Evolutionary conservation across 306 rosid genomes (phyloP), one percentile per base, ranked within the genome.

Genomic region (Lathyrus oleraceus): DNA sequence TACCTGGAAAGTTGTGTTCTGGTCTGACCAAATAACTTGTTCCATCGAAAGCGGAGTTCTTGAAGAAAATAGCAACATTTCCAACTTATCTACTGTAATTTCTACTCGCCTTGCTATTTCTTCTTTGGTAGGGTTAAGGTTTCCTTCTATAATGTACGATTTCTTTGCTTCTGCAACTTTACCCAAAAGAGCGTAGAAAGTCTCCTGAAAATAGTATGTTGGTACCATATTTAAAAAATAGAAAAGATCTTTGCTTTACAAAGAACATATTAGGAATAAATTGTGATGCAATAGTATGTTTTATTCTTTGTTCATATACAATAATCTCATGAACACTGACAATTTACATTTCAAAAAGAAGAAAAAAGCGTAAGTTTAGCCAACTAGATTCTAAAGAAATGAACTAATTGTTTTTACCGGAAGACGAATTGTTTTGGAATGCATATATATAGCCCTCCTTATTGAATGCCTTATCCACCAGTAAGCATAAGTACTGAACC

Each of bases 401-500:
- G 51, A 63, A 64, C 10, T 27, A 61, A 51, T 47, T 61, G 51
- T 14, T 44, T 60, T 74, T 78, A 90, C 98, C 83, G 98, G 97
- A 56, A 93, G 60, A 72, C 98, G 97, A 65, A 93, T 85, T 67
- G 94, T 82, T 87, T 96, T 82, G 61, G 98, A 90, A 84, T 90
- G 91, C 78, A 79, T 87, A 76, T 85, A 90, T 81, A 93, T 74
- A 20, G 97, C 90, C 89, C 74, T 90, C 83, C 87, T 82, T 47
- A 88, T 76, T 53, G 87, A 32, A 76, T 90, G 96, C 78, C 89
- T 90, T 80, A 93, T 90, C 98, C 97, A 93, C 96, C 97, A 93
- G 71, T 88, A 92, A 52, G 98, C 98, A 49, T 92, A 92, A 68
- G 87, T 82, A 64, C 83, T 84, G 76, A 90, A 88, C 47, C 97